phyloP scores from a whole-genome alignment of 768 basidiomycete genomes.

The Tulasnella sp. region DNA sequence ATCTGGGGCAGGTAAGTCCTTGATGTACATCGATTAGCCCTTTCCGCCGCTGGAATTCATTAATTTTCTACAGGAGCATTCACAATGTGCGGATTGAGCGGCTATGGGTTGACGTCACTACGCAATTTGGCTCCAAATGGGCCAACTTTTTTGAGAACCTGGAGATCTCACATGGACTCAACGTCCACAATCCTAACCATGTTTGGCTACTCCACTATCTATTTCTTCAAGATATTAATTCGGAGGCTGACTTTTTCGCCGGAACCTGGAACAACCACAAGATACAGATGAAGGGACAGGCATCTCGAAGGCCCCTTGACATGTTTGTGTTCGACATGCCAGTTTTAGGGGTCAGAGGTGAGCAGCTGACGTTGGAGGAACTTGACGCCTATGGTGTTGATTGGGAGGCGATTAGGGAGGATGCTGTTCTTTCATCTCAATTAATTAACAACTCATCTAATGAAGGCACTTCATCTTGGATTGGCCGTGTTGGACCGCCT shows the following conservation, averaged over 20 bases:
- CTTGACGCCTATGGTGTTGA: neutral
- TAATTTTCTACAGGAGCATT: too few species aligned
- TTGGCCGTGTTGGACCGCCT: neutral
- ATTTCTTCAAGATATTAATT: constrained; percentile 21
- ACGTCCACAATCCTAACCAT: constrained; percentile 19
- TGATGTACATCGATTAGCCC: neutral
- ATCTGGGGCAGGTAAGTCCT: constrained; percentile 20
- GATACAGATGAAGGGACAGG: constrained; percentile 15
- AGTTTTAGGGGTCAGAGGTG: constrained; percentile 13
- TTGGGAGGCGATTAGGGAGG: neutral
- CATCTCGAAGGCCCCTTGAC: constrained; percentile 19
- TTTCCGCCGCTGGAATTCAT: neutral
- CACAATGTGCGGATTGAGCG: constrained; percentile 21
- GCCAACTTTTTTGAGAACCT: constrained; percentile 18
- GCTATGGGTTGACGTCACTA: constrained; percentile 19
- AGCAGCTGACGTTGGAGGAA: neutral
- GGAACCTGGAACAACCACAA: constrained; percentile 22
- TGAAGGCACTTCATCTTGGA: neutral
- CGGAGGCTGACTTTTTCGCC: constrained; percentile 12
- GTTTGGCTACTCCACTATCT: constrained; percentile 25
- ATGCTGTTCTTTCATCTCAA: neutral
- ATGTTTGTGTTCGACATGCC: constrained; percentile 21
- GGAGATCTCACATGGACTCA: constrained; percentile 21
- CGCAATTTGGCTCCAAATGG: constrained; percentile 19
- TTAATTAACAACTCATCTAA: neutral